Conservation (phyloP, 2,329 filamentous ascomycete species). For the Aspergillus piperis region DNA sequence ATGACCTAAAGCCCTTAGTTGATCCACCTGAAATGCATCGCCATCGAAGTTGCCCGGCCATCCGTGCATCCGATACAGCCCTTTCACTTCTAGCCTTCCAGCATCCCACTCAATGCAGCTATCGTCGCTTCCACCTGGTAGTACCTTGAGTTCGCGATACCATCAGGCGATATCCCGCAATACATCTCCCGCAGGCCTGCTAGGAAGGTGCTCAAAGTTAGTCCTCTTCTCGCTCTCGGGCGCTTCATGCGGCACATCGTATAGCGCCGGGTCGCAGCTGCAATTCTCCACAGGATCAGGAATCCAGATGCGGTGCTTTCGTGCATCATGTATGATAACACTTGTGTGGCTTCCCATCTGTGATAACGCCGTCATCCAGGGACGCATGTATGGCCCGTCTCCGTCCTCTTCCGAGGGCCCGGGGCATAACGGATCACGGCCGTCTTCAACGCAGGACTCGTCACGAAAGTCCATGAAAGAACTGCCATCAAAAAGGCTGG, state of each 20-base stretch:
- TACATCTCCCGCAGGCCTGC: slow-evolving; percentile 18
- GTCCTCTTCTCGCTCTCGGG: slow-evolving; percentile 13
- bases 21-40: slow-evolving; percentile 17
- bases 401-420: slow-evolving; percentile 8
- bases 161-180: slow-evolving; percentile 20
- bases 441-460: not conserved
- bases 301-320: slow-evolving; percentile 27
- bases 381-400: slow-evolving; percentile 28
- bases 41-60: slow-evolving; percentile 24
- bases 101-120: not conserved
- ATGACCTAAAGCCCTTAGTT: not conserved
- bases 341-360: slow-evolving; percentile 26
- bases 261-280: slow-evolving; percentile 10
- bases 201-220: slow-evolving; percentile 16
- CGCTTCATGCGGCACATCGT: not conserved
- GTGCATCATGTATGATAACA: slow-evolving; percentile 31
- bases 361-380: slow-evolving; percentile 34
- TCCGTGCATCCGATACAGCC: slow-evolving; percentile 14
- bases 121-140: slow-evolving; percentile 12
- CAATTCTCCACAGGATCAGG: slow-evolving; percentile 12
- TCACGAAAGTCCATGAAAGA: slow-evolving; percentile 6
- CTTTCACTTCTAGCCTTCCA: not conserved
- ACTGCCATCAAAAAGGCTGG: slow-evolving; percentile 7
- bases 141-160: slow-evolving; percentile 17
- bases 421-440: slow-evolving; percentile 9